Percentiles rank a stretch among this genome's conserved stretches.
These are phyloP conservation scores for Candida dubliniensis DNA, from an alignment of 1,139 yeast species.

Conservation along the genomic window DNA sequence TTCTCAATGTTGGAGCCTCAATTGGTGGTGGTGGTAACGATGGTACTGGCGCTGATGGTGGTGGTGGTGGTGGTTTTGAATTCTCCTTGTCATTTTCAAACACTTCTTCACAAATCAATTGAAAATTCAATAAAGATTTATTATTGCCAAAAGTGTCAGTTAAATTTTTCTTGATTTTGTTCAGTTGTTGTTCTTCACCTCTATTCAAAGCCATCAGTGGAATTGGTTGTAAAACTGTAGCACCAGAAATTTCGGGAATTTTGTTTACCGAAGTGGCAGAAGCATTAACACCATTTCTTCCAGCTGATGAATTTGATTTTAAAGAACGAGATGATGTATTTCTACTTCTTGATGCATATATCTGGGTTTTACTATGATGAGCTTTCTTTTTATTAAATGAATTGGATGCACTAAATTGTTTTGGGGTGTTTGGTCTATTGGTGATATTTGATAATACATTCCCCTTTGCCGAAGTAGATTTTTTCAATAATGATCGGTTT, in stretches of 20 bases:
- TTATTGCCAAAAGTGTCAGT: constrained; percentile 20
- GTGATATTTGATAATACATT: constrained; percentile 32
- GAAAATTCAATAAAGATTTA: constrained; percentile 32
- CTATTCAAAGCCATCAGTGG: background rate
- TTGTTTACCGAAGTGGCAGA: too few species aligned
- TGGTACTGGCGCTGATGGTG: too few species aligned
- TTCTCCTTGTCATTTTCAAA: constrained; percentile 18
- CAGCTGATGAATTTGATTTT: constrained; percentile 9
- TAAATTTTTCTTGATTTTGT: constrained; percentile 12
- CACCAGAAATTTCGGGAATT: background rate
- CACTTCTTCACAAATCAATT: constrained; percentile 33
- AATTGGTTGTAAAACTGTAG: background rate
- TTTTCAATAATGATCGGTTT: constrained; percentile 15
- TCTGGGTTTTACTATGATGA: constrained; percentile 26
- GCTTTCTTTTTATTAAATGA: constrained; percentile 41
- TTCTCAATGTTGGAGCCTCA: too few species aligned
- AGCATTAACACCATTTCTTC: background rate
- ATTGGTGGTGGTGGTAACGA: too few species aligned
- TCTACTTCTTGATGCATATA: constrained; percentile 15
- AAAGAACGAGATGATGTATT: constrained; percentile 3
- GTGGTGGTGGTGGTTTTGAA: background rate
- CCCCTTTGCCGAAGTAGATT: constrained; percentile 11
- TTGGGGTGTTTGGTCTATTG: constrained; percentile 23
- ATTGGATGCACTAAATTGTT: constrained; percentile 39
- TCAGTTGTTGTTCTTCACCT: constrained; percentile 7